Conservation (phyloP, 768 basidiomycete species). For the Epithele typhae region DNA sequence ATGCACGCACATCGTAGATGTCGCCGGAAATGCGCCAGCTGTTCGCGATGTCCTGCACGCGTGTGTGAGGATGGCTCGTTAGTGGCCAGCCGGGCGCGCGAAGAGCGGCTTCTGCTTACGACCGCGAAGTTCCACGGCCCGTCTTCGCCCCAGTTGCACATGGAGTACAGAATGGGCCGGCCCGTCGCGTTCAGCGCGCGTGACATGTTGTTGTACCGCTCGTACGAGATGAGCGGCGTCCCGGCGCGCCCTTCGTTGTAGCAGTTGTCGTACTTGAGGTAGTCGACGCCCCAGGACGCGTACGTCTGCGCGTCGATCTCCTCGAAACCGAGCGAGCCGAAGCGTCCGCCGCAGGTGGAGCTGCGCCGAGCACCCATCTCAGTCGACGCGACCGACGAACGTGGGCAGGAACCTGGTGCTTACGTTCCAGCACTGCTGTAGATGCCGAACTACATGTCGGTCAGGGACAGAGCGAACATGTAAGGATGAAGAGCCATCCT, state of each 20-base stretch:
- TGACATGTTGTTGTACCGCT: conserved; percentile 35
- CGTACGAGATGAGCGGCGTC: conserved; percentile 30
- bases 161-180: conserved; percentile 34
- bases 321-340: conserved; percentile 37
- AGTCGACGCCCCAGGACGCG: conserved; percentile 36
- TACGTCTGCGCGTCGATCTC: conserved; percentile 38
- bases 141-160: conserved; percentile 40
- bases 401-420: conserved; percentile 6
- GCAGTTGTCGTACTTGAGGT: conserved; percentile 39
- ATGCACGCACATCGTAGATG: conserved; percentile 23
- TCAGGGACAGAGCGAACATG: no score
- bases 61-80: no score
- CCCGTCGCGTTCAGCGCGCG: conserved; percentile 35
- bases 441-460: conserved; percentile 33
- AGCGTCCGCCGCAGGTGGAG: conserved; percentile 32
- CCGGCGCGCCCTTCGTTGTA: conserved; percentile 35
- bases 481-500: neutral
- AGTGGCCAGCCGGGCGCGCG: neutral
- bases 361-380: conserved; percentile 9
- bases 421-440: conserved; percentile 33
- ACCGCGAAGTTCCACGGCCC: conserved; percentile 36
- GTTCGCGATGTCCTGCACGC: conserved; percentile 24
- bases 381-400: neutral
- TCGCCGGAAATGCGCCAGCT: conserved; percentile 30
- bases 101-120: conserved; percentile 15